These are phyloP conservation scores for Aureobasidium vineae DNA, from an alignment of 2,329 filamentous ascomycete species.

Conservation along the genomic window DNA sequence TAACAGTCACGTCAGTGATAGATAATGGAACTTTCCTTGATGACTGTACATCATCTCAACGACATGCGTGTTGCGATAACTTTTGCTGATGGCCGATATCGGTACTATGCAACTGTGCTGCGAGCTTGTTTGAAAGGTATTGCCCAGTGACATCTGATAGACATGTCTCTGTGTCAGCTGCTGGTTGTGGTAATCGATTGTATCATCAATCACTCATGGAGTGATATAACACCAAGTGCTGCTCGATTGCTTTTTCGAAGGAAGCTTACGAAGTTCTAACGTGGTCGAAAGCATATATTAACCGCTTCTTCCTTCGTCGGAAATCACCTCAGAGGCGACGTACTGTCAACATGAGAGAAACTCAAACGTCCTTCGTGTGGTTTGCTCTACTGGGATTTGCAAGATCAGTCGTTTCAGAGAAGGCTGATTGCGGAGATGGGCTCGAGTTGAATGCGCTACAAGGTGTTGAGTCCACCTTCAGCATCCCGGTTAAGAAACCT, in stretches of 20 bases:
- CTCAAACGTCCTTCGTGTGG: neutral
- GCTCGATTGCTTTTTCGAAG: neutral
- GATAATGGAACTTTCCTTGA: no score
- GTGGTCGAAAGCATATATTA: neutral
- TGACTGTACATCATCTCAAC: no score
- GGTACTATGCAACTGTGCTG: no score
- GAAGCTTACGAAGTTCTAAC: neutral
- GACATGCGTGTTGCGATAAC: no score
- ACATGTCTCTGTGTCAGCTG: no score
- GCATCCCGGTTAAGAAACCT: neutral
- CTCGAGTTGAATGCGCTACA: neutral
- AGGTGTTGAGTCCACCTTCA: neutral
- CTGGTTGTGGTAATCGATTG: no score
- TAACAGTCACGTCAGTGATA: no score
- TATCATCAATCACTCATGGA: no score
- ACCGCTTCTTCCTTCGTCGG: neutral
- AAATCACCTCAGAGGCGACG: neutral
- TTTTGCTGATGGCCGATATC: no score
- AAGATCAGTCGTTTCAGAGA: neutral
- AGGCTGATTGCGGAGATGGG: neutral
- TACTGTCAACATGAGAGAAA: neutral
- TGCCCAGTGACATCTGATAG: no score
- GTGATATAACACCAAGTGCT: no score
- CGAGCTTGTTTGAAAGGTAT: no score
- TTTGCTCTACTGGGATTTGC: neutral